These are phyloP conservation scores for Nicotiana undulata DNA, from an alignment of 257 asterid species.

Conservation along the genomic window DNA sequence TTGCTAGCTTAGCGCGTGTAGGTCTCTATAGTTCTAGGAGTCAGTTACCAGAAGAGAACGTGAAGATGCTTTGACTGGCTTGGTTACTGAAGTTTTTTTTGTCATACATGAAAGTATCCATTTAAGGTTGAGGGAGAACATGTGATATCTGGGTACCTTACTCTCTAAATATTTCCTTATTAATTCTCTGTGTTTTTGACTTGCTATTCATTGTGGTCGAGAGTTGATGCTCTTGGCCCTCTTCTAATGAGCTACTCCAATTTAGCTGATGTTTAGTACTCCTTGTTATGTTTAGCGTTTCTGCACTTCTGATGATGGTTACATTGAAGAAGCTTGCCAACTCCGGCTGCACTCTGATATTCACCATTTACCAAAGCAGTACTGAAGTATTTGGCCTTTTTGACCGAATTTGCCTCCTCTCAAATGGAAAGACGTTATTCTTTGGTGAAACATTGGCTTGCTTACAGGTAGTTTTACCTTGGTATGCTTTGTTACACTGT, in stretches of 20 bases:
- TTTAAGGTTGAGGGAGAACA: not conserved
- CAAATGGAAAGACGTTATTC: conserved; percentile 92
- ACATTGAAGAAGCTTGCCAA: conserved; percentile 94
- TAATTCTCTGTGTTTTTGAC: not conserved
- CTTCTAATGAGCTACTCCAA: not conserved
- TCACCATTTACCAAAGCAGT: conserved; percentile 92
- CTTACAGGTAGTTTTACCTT: conserved; percentile 65
- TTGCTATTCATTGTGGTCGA: not conserved
- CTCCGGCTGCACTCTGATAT: conserved; percentile 87
- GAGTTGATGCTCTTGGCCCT: not conserved
- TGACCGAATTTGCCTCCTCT: conserved; percentile 92
- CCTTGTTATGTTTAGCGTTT: conserved; percentile 49
- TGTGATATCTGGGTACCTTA: not conserved
- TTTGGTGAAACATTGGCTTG: conserved; percentile 97
- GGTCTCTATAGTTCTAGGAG: not conserved
- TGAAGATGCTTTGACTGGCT: not conserved
- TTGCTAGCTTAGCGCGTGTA: not conserved
- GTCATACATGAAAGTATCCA: not conserved
- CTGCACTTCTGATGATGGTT: conserved; percentile 96
- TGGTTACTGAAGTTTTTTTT: not conserved
- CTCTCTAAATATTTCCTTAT: not conserved
- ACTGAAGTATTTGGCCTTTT: conserved; percentile 98
- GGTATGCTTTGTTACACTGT: not conserved
- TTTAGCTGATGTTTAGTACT: not conserved
- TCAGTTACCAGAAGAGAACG: not conserved